These are phyloP conservation scores for Clohesyomyces aquaticus DNA, from an alignment of 495 filamentous ascomycete genomes.

Conservation along the genomic window DNA sequence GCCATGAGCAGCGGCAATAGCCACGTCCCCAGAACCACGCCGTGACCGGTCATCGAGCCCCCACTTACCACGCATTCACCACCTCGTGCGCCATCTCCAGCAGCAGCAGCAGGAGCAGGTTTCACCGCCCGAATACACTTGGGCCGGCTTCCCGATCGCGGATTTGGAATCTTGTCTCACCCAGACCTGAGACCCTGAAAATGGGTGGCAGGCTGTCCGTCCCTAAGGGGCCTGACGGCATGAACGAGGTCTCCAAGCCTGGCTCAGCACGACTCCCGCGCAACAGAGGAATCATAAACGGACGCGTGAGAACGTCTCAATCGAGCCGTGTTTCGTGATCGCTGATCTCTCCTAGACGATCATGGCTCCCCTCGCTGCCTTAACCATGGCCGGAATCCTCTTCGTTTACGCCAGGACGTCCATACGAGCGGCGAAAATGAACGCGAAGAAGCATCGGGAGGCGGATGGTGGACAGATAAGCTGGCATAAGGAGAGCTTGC, in stretches of 20 bases:
- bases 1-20: background rate
- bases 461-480: conserved; percentile 47
- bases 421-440: conserved; percentile 51
- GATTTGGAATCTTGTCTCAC: background rate
- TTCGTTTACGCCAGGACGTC: conserved; percentile 52
- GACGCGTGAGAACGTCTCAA: conserved; percentile 23
- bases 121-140: no score
- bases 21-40: background rate
- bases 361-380: conserved; percentile 49
- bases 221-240: conserved; percentile 40
- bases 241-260: conserved; percentile 41
- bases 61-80: background rate
- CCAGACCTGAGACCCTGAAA: conserved; percentile 4
- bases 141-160: no score
- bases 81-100: background rate
- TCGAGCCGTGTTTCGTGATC: background rate
- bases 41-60: background rate
- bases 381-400: conserved; percentile 54
- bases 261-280: conserved; percentile 21
- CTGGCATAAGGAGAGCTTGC: conserved; percentile 44
- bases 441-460: conserved; percentile 48
- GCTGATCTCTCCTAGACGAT: conserved; percentile 38
- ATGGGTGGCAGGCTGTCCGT: conserved; percentile 47
- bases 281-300: conserved; percentile 36
- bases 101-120: background rate